Conservation (phyloP, 331 rosid species). For the Arachis monticola region DNA sequence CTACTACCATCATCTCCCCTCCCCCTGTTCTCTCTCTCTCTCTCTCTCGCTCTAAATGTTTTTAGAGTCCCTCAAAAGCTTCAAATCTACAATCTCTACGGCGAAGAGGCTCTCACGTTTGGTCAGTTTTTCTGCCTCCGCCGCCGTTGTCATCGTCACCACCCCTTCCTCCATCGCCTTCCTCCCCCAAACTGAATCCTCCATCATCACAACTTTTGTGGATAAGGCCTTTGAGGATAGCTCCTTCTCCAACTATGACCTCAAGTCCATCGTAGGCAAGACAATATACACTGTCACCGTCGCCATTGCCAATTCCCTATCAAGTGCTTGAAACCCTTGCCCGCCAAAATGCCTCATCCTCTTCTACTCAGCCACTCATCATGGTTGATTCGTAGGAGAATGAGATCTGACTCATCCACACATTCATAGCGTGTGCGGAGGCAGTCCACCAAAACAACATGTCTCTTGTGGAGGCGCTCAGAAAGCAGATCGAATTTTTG, state of each 20-base stretch:
- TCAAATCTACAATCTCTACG: too few relatives aligned
- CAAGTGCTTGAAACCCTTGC: conserved; percentile 49
- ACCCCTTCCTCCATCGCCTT: neutral
- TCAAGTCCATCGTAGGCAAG: conserved; percentile 72
- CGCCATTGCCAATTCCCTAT: neutral
- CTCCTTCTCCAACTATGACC: conserved; percentile 65
- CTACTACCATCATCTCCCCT: too few relatives aligned
- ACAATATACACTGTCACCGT: conserved; percentile 49
- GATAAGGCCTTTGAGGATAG: conserved; percentile 51
- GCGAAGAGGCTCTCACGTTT: too few relatives aligned
- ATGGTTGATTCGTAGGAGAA: conserved; percentile 79
- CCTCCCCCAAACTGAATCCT: conserved; percentile 53
- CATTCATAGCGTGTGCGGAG: neutral
- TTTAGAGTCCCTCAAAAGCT: too few relatives aligned
- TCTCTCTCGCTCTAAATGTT: too few relatives aligned
- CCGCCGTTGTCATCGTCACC: neutral
- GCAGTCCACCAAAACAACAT: too few relatives aligned
- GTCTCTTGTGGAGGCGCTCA: too few relatives aligned
- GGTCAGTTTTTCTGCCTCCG: neutral
- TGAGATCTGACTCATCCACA: conserved; percentile 81
- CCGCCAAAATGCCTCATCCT: conserved; percentile 27
- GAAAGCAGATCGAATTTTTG: too few relatives aligned
- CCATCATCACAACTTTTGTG: neutral
- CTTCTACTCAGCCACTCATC: conserved; percentile 52
- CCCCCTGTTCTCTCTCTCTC: too few relatives aligned